Percentiles rank a stretch among this genome's conserved stretches.
Evolutionary conservation across 257 asterid species (phyloP).

Genomic region (Salvia splendens): DNA sequence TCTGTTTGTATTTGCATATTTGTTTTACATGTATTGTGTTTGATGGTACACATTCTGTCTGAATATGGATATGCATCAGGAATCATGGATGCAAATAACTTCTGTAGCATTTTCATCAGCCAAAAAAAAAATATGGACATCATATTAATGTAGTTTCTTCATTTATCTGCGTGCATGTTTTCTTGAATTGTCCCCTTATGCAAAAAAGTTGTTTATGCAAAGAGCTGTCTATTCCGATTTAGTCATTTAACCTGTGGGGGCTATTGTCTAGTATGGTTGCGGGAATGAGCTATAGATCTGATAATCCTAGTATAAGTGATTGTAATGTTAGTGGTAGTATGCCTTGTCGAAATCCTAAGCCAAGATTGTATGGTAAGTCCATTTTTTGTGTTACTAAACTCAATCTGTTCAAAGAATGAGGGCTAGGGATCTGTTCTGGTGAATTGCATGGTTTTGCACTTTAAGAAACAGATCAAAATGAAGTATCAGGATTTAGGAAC

Average conservation of each 20-base stretch:
- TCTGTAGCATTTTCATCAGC: no score
- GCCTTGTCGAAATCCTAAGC: constrained; percentile 11
- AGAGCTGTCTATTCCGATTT: not conserved
- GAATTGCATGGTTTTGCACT: constrained; percentile 17
- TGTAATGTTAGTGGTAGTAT: not conserved
- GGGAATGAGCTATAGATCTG: constrained; percentile 35
- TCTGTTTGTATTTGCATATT: no score
- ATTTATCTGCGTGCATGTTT: no score
- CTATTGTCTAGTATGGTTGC: constrained; percentile 13
- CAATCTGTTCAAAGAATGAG: constrained; percentile 11
- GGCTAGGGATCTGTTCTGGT: constrained; percentile 15
- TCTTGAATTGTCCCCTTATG: no score
- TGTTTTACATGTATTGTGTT: no score
- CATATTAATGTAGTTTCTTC: no score
- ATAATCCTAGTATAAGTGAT: constrained; percentile 14
- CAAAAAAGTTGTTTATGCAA: no score
- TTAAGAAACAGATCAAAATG: constrained; percentile 5
- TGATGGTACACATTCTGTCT: no score
- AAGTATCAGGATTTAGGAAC: not conserved
- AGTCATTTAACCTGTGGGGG: not conserved
- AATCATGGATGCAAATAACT: no score
- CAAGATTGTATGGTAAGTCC: not conserved
- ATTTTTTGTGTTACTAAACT: not conserved
- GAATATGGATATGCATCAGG: no score
- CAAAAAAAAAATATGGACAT: no score